phyloP scores from a whole-genome alignment of 805 yeast species.

The Diddensiella santjacobensis region DNA sequence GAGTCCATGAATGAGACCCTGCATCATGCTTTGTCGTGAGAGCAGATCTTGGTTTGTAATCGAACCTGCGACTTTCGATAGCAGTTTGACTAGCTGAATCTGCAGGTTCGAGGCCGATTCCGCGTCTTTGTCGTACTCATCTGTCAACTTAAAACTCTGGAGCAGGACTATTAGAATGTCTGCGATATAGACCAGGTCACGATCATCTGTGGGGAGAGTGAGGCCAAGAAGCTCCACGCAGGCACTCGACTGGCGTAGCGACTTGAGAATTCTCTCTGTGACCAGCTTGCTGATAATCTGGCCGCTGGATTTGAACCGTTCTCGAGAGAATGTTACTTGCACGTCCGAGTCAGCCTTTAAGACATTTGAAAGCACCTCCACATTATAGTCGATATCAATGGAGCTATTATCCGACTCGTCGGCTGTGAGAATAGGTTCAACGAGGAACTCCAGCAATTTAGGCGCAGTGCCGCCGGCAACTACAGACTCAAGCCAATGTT shows the following conservation, averaged over 20 bases:
- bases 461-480: conserved; percentile 49
- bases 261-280: background rate
- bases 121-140: no score
- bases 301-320: background rate
- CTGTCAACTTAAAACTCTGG: background rate
- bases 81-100: conserved; percentile 1
- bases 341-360: conserved; percentile 44
- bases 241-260: background rate
- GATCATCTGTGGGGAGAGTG: background rate
- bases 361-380: conserved; percentile 51
- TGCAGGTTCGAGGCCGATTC: conserved; percentile 1
- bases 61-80: conserved; percentile 3
- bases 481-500: conserved; percentile 25
- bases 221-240: background rate
- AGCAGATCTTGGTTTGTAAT: background rate
- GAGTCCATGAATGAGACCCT: conserved; percentile 50
- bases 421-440: conserved; percentile 49
- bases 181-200: background rate
- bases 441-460: conserved; percentile 55
- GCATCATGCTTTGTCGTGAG: conserved; percentile 26
- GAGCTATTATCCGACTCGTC: conserved; percentile 63
- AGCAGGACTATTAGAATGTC: background rate
- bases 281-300: background rate
- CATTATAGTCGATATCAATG: conserved; percentile 64
- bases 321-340: background rate